Conservation (phyloP, 176 grass and related monocot genomes). For the Poa pratensis region DNA sequence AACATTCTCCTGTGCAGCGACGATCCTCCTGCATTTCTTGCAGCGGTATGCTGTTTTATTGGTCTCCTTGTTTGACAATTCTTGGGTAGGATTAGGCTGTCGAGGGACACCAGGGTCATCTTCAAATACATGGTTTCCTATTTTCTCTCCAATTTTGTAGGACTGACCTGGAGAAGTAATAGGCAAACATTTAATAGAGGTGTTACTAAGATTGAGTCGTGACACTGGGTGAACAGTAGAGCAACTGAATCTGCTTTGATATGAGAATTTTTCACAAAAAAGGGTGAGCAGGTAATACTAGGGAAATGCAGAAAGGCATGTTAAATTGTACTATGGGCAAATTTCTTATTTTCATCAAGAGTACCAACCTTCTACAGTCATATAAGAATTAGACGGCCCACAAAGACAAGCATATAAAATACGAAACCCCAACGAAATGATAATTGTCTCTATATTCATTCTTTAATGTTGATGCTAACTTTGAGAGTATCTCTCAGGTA, state of each 20-base stretch:
- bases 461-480: background rate
- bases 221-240: background rate
- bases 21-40: constrained; percentile 85
- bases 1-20: constrained; percentile 76
- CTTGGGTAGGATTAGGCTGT: constrained; percentile 39
- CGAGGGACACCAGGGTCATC: constrained; percentile 68
- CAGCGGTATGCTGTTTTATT: constrained; percentile 72
- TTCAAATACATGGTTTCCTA: constrained; percentile 74
- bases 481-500: background rate
- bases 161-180: constrained; percentile 56
- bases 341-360: background rate
- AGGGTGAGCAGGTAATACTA: background rate
- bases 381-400: background rate
- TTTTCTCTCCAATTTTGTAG: constrained; percentile 71
- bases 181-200: background rate
- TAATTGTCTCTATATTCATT: background rate
- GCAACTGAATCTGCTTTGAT: background rate
- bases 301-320: no score
- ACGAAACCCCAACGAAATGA: background rate
- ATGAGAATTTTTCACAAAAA: background rate
- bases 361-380: background rate
- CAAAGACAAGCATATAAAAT: background rate
- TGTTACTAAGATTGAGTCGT: background rate
- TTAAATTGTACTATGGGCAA: background rate
- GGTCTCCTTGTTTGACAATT: constrained; percentile 32